phyloP scores from a whole-genome alignment of 352 stramenopile species.

The Phytophthora pluvialis region DNA sequence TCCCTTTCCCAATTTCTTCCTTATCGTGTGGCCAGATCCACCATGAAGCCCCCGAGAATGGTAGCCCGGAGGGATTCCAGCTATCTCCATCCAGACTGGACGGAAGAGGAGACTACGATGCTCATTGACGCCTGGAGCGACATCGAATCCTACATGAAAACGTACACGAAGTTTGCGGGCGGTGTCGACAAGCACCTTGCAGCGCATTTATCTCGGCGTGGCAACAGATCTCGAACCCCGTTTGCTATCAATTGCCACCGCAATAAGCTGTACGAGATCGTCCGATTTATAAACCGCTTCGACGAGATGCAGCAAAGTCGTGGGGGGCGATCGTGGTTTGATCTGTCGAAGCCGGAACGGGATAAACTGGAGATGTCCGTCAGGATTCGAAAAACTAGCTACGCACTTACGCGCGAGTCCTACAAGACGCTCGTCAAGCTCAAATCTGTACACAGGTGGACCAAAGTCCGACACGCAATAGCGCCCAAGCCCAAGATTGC shows the following conservation, averaged over 20 bases:
- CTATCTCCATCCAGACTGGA: constrained; percentile 23
- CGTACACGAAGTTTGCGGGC: neutral
- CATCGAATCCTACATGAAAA: constrained; percentile 1
- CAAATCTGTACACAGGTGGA: constrained; percentile 19
- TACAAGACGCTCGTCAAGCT: constrained; percentile 18
- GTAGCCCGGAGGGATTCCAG: constrained; percentile 5
- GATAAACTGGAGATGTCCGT: constrained; percentile 5
- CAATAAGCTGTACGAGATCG: constrained; percentile 15
- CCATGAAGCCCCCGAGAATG: constrained; percentile 1
- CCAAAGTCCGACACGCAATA: neutral
- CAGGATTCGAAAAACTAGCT: constrained; percentile 1
- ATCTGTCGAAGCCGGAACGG: constrained; percentile 18
- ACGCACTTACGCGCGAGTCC: constrained; percentile 13
- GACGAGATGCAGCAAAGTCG: constrained; percentile 13
- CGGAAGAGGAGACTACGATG: constrained; percentile 10
- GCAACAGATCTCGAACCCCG: neutral
- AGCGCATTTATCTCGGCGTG: neutral
- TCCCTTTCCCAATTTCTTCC: constrained; percentile 7
- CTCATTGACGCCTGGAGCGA: constrained; percentile 24
- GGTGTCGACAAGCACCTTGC: constrained; percentile 13
- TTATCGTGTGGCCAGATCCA: neutral
- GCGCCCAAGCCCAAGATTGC: neutral
- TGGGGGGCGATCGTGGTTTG: constrained; percentile 18
- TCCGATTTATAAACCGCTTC: constrained; percentile 22
- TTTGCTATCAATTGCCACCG: constrained; percentile 4